A percentile compares a stretch with the other conserved stretches of the same genome.
phyloP scores from a whole-genome alignment of 2,329 filamentous ascomycete species.

The Colletotrichum chrysophilum region DNA sequence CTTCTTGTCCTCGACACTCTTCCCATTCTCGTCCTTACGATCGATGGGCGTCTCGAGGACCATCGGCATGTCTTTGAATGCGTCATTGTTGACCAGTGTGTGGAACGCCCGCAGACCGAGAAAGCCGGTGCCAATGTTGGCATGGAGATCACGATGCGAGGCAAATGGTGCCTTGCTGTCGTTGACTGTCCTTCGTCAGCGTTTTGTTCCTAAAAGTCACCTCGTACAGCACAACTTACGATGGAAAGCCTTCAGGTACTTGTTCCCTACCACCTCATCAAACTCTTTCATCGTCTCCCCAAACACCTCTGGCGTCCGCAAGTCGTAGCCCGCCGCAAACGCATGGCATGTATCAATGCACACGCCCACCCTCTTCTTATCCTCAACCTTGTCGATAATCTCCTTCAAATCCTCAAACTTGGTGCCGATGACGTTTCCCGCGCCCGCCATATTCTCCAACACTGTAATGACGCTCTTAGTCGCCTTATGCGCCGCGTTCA shows the following conservation, averaged over 20 bases:
- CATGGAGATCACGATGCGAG: conserved; percentile 87
- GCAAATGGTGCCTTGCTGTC: conserved; percentile 90
- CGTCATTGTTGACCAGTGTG: conserved; percentile 82
- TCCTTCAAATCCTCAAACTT: conserved; percentile 86
- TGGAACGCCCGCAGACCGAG: conserved; percentile 90
- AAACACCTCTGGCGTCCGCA: conserved; percentile 78
- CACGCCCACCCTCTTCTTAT: conserved; percentile 86
- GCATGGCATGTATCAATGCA: conserved; percentile 97
- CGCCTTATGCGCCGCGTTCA: conserved; percentile 82
- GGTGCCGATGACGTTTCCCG: conserved; percentile 85
- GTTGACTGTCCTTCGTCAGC: conserved; percentile 50
- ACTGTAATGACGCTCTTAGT: conserved; percentile 81
- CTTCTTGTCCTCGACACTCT: conserved; percentile 75
- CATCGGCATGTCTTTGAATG: conserved; percentile 83
- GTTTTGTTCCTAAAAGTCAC: fast-evolving
- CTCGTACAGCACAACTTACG: conserved; percentile 29
- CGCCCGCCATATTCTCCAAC: conserved; percentile 94
- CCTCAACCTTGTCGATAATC: conserved; percentile 79
- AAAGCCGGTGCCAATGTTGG: conserved; percentile 96
- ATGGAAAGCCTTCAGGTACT: conserved; percentile 86
- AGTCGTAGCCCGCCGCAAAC: conserved; percentile 92
- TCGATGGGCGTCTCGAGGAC: conserved; percentile 97
- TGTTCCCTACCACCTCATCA: conserved; percentile 75
- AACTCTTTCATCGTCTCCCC: conserved; percentile 76
- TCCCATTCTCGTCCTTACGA: conserved; percentile 67